Percentiles rank a stretch among this genome's conserved stretches.
Evolutionary conservation across 1,284 basidiomycete species (phyloP).

Genomic region (Malassezia globosa): DNA sequence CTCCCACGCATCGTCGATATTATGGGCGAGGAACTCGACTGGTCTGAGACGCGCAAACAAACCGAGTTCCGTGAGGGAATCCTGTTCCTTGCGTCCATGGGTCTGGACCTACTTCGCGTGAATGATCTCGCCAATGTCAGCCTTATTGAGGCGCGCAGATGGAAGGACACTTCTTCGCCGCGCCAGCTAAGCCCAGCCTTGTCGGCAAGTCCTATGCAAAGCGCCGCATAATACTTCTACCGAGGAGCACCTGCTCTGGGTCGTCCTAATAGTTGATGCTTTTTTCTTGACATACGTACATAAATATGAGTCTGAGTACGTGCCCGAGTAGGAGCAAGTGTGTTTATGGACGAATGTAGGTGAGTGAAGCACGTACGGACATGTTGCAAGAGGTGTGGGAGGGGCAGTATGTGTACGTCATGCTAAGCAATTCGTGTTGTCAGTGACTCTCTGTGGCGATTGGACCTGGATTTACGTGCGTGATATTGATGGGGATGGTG

Average conservation of each 20-base stretch:
- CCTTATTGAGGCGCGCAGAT: constrained; percentile 29
- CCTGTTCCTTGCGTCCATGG: constrained; percentile 48
- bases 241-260: no score
- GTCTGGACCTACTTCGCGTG: constrained; percentile 37
- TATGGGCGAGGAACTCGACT: constrained; percentile 74
- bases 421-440: no score
- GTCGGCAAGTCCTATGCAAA: not conserved
- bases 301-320: constrained; percentile 10
- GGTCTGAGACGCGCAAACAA: constrained; percentile 57
- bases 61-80: constrained; percentile 48
- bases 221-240: no score
- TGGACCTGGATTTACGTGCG: no score
- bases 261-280: no score
- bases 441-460: no score
- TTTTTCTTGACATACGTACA: constrained; percentile 2
- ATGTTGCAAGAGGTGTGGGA: no score
- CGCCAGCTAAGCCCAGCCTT: constrained; percentile 2
- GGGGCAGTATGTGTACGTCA: no score
- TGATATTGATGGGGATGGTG: no score
- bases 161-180: constrained; percentile 10
- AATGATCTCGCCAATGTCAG: constrained; percentile 26
- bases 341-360: no score
- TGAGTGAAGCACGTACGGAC: no score
- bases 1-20: constrained; percentile 80
- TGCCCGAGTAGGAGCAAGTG: no score